phyloP scores from a whole-genome alignment of 2,329 filamentous ascomycete species.

The Xylaria sp. region DNA sequence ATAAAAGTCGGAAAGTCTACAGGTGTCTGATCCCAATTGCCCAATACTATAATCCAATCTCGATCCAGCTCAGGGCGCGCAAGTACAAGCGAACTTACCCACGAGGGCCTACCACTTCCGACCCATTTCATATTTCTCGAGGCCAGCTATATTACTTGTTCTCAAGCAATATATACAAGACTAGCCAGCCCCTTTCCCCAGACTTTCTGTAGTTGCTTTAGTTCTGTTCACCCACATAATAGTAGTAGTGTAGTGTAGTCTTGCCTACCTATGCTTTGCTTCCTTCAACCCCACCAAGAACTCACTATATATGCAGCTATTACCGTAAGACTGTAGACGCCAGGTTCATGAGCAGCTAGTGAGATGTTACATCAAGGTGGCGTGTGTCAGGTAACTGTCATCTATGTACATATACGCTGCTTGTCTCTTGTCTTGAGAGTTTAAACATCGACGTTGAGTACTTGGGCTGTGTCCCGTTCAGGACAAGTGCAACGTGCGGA shows the following conservation, averaged over 20 bases:
- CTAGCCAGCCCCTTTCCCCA: not conserved
- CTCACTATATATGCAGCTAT: not conserved
- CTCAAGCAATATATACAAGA: not conserved
- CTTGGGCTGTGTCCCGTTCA: not conserved
- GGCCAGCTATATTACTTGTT: not conserved
- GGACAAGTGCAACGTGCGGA: not conserved
- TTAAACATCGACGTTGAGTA: not conserved
- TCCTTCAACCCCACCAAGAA: conserved; percentile 2
- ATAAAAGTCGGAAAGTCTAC: conserved; percentile 4
- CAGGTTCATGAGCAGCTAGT: not conserved
- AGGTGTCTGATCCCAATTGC: not conserved
- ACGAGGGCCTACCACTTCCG: not conserved
- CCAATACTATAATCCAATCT: conserved; percentile 1
- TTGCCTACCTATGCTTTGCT: not conserved
- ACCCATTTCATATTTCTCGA: not conserved
- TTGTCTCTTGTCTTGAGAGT: not conserved
- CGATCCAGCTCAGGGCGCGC: not conserved
- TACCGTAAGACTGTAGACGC: not conserved
- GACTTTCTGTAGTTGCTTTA: not conserved
- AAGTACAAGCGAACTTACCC: not conserved
- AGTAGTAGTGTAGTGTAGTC: not conserved
- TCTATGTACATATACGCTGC: not conserved
- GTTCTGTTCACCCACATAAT: not conserved
- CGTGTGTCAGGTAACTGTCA: not conserved
- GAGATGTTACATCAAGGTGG: too few species aligned